A percentile compares a stretch with the other conserved stretches of the same genome.
Evolutionary conservation across 371 early-diverging fungal genomes (phyloP).

Genomic region (Circinella minor): DNA sequence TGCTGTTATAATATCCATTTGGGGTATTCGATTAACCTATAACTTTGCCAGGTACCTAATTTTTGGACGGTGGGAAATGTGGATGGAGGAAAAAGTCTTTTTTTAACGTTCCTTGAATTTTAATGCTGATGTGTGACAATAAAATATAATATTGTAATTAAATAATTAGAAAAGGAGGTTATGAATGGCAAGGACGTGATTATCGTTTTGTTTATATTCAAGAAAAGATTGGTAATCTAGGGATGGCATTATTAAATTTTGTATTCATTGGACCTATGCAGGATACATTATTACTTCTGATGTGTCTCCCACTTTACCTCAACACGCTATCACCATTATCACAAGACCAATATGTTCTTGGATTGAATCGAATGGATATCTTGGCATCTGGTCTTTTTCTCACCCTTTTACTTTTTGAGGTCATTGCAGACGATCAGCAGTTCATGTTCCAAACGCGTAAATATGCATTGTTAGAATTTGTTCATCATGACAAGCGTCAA

Average conservation of each 20-base stretch:
- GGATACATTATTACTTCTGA: slow-evolving; percentile 63
- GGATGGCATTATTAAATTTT: slow-evolving; percentile 78
- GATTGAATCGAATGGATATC: slow-evolving; percentile 47
- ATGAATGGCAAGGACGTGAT: slow-evolving; percentile 72
- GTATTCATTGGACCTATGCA: slow-evolving; percentile 80
- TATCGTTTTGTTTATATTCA: slow-evolving; percentile 73
- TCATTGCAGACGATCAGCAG: slow-evolving; percentile 85
- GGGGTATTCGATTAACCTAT: slow-evolving; percentile 82
- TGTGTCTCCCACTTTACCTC: slow-evolving; percentile 68
- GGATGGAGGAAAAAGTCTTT: too few species aligned
- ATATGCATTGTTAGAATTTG: slow-evolving; percentile 35
- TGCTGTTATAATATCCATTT: slow-evolving; percentile 60
- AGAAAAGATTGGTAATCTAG: slow-evolving; percentile 35
- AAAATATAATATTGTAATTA: background rate
- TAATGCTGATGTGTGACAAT: background rate
- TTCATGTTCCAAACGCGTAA: slow-evolving; percentile 79
- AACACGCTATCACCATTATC: slow-evolving; percentile 29
- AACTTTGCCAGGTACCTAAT: slow-evolving; percentile 67
- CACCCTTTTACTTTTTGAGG: slow-evolving; percentile 59
- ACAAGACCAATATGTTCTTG: slow-evolving; percentile 11
- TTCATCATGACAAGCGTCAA: background rate
- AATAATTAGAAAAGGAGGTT: slow-evolving; percentile 75
- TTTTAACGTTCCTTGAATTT: too few species aligned
- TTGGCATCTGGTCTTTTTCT: slow-evolving; percentile 51
- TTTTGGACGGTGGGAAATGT: too few species aligned